Conservation (phyloP, 495 filamentous ascomycete species). For the Hypomontagnella monticulosa region DNA sequence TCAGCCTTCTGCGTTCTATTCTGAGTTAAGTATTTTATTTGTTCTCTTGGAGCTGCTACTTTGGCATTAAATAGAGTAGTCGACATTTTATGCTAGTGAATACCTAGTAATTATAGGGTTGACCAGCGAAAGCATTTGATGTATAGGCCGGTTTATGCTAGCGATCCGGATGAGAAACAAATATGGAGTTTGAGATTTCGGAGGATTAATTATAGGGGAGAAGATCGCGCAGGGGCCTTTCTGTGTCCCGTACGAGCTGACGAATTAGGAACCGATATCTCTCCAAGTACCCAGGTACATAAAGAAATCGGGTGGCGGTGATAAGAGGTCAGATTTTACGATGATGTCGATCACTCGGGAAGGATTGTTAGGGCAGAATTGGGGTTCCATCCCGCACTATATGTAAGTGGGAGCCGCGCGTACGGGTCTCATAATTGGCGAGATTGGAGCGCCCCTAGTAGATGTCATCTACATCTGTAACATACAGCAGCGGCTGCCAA, state of each 20-base stretch:
- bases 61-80: no score
- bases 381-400: slow-evolving; percentile 13
- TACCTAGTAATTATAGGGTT: no score
- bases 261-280: not conserved
- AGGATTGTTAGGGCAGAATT: slow-evolving; percentile 2
- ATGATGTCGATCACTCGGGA: not conserved
- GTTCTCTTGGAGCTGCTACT: no score
- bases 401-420: slow-evolving; percentile 22
- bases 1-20: no score
- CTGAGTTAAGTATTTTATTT: no score
- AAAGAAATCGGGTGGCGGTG: not conserved
- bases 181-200: no score
- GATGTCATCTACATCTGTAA: slow-evolving; percentile 2
- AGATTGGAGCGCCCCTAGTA: slow-evolving; percentile 4
- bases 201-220: not conserved
- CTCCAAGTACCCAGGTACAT: not conserved
- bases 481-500: slow-evolving; percentile 14
- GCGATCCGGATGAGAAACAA: no score
- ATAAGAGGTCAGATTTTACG: slow-evolving; percentile 11
- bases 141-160: no score
- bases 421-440: slow-evolving; percentile 16
- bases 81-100: no score
- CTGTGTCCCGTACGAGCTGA: not conserved
- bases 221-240: not conserved
- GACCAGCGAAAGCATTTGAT: no score